phyloP scores from a whole-genome alignment of 1,284 basidiomycete species.

The Ustilago vetiveriae region DNA sequence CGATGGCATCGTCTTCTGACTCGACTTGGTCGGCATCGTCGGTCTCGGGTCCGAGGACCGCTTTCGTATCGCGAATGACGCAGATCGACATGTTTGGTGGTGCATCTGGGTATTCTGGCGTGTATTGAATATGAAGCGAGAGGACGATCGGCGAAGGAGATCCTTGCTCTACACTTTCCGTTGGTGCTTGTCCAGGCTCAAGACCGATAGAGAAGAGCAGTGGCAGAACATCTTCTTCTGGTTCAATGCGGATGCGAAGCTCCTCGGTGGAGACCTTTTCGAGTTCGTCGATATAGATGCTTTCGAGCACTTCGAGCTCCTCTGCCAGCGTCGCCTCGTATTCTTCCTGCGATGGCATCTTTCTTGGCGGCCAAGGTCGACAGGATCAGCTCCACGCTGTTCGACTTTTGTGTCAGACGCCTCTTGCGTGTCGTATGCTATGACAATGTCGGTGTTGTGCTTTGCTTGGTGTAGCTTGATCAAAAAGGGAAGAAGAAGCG shows the following conservation, averaged over 20 bases:
- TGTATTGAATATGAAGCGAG: conserved; percentile 77
- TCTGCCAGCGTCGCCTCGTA: conserved; percentile 72
- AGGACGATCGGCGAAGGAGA: conserved; percentile 75
- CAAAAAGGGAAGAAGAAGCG: conserved; percentile 8
- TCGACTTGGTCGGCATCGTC: conserved; percentile 16
- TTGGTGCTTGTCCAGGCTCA: conserved; percentile 31
- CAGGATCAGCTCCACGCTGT: too few species aligned
- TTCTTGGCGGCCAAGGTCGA: too few species aligned
- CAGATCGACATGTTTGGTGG: conserved; percentile 80
- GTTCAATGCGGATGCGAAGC: conserved; percentile 85
- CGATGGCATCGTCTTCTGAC: neutral
- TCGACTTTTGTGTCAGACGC: neutral
- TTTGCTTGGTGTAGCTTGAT: too few species aligned
- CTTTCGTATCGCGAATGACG: conserved; percentile 70
- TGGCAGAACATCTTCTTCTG: conserved; percentile 78
- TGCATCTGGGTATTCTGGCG: conserved; percentile 77
- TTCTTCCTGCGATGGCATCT: conserved; percentile 64
- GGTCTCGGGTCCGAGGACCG: conserved; percentile 32
- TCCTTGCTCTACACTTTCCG: conserved; percentile 37
- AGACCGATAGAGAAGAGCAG: conserved; percentile 19
- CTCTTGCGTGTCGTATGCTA: too few species aligned
- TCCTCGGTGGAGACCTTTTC: conserved; percentile 86
- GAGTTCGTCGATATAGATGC: conserved; percentile 93
- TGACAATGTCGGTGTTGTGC: too few species aligned
- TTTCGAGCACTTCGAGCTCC: conserved; percentile 93